Percentiles rank a stretch among this genome's conserved stretches.
Conservation (phyloP, 2,329 filamentous ascomycete genomes). For the Neonectria ditissima region DNA sequence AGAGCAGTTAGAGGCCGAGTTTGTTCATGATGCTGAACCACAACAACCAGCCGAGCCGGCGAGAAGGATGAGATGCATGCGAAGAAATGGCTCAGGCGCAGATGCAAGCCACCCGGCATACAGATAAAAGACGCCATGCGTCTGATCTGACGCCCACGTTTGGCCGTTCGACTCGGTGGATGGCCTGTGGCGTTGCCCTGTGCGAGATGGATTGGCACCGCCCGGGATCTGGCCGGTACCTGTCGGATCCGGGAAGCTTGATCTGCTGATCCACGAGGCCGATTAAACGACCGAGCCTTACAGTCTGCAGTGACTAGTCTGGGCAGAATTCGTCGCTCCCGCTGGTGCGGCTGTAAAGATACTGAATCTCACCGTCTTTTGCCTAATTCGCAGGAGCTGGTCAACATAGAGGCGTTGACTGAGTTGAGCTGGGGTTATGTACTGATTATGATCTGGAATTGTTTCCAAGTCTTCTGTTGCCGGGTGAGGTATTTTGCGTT, state of each 20-base stretch:
- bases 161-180: conserved; percentile 36
- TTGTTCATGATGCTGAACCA: background rate
- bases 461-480: background rate
- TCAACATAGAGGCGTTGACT: conserved; percentile 17
- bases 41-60: too few relatives aligned
- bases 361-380: conserved; percentile 32
- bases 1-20: background rate
- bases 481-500: conserved; percentile 16
- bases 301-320: background rate
- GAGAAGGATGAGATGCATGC: background rate
- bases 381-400: too few relatives aligned
- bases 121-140: conserved; percentile 10
- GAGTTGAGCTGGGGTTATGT: too few relatives aligned
- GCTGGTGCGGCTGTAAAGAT: conserved; percentile 26
- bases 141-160: conserved; percentile 39
- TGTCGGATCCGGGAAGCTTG: background rate
- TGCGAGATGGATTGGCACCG: conserved; percentile 28
- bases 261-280: too few relatives aligned
- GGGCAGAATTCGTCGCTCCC: conserved; percentile 11
- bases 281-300: too few relatives aligned
- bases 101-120: conserved; percentile 37
- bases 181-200: conserved; percentile 28
- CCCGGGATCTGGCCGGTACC: conserved; percentile 22
- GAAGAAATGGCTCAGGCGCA: conserved; percentile 40
- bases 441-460: too few relatives aligned